phyloP scores from a whole-genome alignment of 202 grass and related monocot genomes.

The Panicum hallii region DNA sequence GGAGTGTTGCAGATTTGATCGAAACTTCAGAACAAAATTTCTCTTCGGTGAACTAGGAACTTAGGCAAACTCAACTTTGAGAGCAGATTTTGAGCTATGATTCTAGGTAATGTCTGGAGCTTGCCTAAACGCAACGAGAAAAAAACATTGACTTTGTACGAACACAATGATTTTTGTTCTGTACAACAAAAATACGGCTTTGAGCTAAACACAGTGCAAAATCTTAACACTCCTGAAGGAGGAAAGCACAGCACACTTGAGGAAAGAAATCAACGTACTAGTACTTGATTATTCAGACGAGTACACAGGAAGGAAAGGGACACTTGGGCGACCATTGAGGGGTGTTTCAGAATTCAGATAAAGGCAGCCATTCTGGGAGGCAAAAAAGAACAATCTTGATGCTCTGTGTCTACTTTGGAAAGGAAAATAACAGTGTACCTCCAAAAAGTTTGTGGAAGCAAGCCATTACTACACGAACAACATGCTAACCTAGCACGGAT shows the following conservation, averaged over 20 bases:
- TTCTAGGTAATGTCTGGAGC: background rate
- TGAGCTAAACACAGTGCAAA: conserved; percentile 8
- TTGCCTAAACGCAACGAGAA: background rate
- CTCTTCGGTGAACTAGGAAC: background rate
- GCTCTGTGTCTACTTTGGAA: background rate
- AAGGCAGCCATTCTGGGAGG: conserved; percentile 8
- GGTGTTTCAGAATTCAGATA: background rate
- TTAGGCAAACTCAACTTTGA: background rate
- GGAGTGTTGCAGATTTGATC: background rate
- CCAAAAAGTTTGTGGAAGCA: background rate
- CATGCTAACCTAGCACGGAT: background rate
- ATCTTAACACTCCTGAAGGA: background rate
- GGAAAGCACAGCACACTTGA: conserved; percentile 8
- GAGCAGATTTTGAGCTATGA: background rate
- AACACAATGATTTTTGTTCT: background rate
- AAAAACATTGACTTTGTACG: background rate
- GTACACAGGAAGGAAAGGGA: background rate
- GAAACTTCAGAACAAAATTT: background rate
- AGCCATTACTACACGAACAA: background rate
- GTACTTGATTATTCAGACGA: background rate
- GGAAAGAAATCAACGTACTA: conserved; percentile 3
- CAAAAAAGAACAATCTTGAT: background rate
- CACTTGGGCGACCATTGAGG: background rate
- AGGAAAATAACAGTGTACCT: background rate
- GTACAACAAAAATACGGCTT: background rate